phyloP scores from a whole-genome alignment of 805 yeast genomes.

The Starmerella kuoi region DNA sequence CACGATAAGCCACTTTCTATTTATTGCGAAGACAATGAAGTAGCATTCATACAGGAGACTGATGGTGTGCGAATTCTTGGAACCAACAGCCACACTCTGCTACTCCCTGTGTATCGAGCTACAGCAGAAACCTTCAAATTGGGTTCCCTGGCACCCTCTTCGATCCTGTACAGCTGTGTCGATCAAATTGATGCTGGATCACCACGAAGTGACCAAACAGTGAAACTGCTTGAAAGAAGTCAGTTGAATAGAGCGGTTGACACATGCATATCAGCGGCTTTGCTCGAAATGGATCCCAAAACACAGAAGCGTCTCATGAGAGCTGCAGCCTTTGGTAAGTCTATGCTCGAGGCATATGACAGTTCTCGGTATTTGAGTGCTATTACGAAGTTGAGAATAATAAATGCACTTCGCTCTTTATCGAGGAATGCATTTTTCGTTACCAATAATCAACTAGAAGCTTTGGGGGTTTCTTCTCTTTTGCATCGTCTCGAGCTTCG shows the following conservation, averaged over 20 bases:
- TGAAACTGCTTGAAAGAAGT: constrained; percentile 42
- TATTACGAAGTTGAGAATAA: constrained; percentile 48
- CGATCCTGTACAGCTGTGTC: constrained; percentile 69
- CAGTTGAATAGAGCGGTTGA: constrained; percentile 48
- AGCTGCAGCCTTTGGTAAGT: constrained; percentile 82
- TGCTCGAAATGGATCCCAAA: constrained; percentile 60
- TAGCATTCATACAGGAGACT: constrained; percentile 37
- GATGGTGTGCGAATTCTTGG: constrained; percentile 70
- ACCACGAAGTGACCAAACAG: constrained; percentile 70
- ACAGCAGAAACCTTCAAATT: constrained; percentile 58
- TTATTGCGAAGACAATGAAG: constrained; percentile 25
- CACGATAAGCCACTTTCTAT: constrained; percentile 23
- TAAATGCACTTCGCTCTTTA: constrained; percentile 48
- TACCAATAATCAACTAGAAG: constrained; percentile 43
- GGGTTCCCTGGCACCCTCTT: constrained; percentile 75
- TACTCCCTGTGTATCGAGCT: constrained; percentile 47
- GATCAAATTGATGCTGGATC: constrained; percentile 53
- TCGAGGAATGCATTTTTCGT: constrained; percentile 37
- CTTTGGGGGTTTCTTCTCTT: constrained; percentile 44
- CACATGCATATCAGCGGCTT: constrained; percentile 60
- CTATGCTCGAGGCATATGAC: constrained; percentile 40
- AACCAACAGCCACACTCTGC: constrained; percentile 42
- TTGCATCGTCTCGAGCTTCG: constrained; percentile 48
- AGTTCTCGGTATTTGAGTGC: constrained; percentile 51
- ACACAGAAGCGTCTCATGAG: constrained; percentile 71